phyloP scores from a whole-genome alignment of 495 filamentous ascomycete species.

The Neurospora sp. region DNA sequence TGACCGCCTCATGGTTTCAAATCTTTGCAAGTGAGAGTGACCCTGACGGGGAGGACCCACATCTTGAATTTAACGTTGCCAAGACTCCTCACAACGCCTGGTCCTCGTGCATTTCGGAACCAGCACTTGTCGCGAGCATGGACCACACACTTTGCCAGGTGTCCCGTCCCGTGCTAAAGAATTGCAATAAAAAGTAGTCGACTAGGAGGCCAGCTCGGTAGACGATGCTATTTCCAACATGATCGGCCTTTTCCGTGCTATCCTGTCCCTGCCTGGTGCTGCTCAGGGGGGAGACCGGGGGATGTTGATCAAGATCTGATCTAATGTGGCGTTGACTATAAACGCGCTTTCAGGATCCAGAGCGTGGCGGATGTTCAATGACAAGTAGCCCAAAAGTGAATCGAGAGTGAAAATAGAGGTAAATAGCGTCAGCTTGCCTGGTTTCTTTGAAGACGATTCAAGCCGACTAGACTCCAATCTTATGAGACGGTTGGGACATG shows the following conservation, averaged over 20 bases:
- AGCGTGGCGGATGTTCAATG: neutral
- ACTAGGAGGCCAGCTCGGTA: neutral
- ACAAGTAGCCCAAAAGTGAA: neutral
- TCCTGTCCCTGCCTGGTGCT: neutral
- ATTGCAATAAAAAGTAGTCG: no score
- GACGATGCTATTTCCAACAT: neutral
- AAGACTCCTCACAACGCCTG: neutral
- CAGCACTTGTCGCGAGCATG: neutral
- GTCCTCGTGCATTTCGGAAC: neutral
- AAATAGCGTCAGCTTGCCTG: no score
- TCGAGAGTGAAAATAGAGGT: no score
- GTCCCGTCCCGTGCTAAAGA: neutral
- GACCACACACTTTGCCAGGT: neutral
- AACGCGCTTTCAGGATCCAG: neutral
- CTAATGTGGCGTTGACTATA: neutral
- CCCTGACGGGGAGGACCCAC: neutral
- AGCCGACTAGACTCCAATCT: no score
- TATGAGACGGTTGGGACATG: no score
- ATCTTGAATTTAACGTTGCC: neutral
- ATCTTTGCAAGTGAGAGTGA: neutral
- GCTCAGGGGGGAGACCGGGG: neutral
- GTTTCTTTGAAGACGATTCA: no score
- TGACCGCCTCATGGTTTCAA: neutral
- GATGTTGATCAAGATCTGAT: neutral
- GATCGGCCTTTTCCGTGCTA: neutral